Evolutionary conservation across 352 stramenopile genomes (phyloP), one percentile per base, ranked within the genome.

Genomic region (Phytophthora cactorum): DNA sequence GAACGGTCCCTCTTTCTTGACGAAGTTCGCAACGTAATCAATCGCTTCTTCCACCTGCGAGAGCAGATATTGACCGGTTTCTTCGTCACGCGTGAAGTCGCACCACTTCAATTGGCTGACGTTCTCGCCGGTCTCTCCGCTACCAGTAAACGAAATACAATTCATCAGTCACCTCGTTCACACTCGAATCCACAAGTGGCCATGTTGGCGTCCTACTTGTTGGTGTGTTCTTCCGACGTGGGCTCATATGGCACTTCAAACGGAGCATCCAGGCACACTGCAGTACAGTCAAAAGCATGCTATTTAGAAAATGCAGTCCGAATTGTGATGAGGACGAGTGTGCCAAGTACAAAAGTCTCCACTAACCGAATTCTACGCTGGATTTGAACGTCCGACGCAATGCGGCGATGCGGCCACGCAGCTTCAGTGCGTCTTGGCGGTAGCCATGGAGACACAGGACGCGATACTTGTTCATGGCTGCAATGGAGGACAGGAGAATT

Each of bases 361-460:
- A 56, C 85, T 28, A 52, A 96, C 89, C 87, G 49, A 96, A 95
- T 56, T 96, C 87, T 15, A 92, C 75, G 29, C 67, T 91, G 22
- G 79, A 90, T 66, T 92, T 93, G 63, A 95, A 91, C 41, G 79
- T 71, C 17, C 88, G 78, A 6, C 85, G 81, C 53, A 89, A 88
- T 10, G 83, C 84, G 5, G 85, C 82, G 17, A 96, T 92, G 60
- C 86, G 83, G 5, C 77, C 85, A 47, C 80, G 87, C 31, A 96
- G 62, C 62, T 90, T 95, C 51, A 81, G 63, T 27, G 75, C 82
- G 66, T 86, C 89, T 72, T 96, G 88, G 58, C 85, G 84, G 66
- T 94, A 92, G 38, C 88, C 88, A 61, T 96, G 88, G 27, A 96
- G 78, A 69, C 88, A 96, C n/a, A 96, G 72, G 7, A 96, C 79